These are phyloP conservation scores for Irpex sp. DNA, from an alignment of 1,284 basidiomycete genomes.

Conservation along the genomic window DNA sequence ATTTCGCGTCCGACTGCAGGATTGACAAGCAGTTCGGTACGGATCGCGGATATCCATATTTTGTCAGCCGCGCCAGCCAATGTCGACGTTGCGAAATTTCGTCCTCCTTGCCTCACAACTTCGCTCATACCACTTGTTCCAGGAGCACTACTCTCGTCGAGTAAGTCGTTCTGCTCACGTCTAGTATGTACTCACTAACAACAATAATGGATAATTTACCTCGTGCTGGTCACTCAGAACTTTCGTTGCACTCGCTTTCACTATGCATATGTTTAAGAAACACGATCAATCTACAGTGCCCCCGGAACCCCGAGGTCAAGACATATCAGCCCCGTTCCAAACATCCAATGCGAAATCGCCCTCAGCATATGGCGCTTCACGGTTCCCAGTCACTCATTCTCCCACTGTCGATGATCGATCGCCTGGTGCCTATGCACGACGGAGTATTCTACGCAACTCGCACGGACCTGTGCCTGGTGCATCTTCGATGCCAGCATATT, in stretches of 20 bases:
- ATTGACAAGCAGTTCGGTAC: neutral
- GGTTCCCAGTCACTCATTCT: neutral
- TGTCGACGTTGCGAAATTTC: neutral
- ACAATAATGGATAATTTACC: neutral
- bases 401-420: neutral
- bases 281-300: neutral
- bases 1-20: neutral
- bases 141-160: neutral
- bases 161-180: neutral
- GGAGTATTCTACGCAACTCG: slow-evolving; percentile 6
- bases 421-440: neutral
- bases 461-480: neutral
- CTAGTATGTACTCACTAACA: neutral
- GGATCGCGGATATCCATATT: neutral
- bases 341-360: neutral
- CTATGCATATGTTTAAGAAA: neutral
- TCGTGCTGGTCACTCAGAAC: neutral
- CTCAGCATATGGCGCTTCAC: neutral
- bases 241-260: neutral
- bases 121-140: neutral
- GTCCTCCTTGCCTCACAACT: neutral
- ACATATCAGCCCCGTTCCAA: neutral
- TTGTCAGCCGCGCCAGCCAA: neutral
- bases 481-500: neutral
- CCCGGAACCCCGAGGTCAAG: neutral